Conservation (phyloP, 192 early-diverging fungal genomes). For the Chytriomyces hyalinus region DNA sequence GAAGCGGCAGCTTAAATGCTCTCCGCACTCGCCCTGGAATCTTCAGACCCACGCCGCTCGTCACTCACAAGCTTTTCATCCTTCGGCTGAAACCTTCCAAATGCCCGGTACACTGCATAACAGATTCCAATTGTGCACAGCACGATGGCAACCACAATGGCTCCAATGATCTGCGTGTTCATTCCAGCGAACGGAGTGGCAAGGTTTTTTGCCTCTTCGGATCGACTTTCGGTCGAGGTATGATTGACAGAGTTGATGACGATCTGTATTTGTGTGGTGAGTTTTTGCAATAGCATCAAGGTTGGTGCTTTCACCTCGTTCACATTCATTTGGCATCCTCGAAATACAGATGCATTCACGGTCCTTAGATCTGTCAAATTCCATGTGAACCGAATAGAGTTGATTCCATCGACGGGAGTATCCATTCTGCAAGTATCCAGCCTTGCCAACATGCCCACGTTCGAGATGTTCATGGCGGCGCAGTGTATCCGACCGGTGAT, state of each 20-base stretch:
- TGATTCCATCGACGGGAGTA: background rate
- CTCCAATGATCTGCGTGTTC: background rate
- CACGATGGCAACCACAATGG: background rate
- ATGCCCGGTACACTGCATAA: background rate
- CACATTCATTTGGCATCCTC: slow-evolving; percentile 2
- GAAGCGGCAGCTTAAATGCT: too few relatives aligned
- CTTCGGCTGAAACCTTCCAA: background rate
- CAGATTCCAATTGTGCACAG: background rate
- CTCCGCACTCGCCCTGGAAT: too few relatives aligned
- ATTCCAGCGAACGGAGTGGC: background rate
- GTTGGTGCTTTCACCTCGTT: background rate
- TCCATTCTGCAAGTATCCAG: background rate
- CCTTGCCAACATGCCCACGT: background rate
- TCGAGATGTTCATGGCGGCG: background rate
- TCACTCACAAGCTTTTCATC: too few relatives aligned
- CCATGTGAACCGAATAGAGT: background rate
- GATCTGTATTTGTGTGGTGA: background rate
- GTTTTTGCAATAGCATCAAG: too few relatives aligned
- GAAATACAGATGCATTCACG: too few relatives aligned
- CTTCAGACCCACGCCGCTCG: too few relatives aligned
- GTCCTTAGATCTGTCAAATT: background rate
- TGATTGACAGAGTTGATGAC: background rate
- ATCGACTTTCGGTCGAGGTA: background rate
- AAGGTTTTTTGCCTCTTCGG: background rate
- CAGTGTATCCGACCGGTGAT: background rate